Evolutionary conservation across 441 rosid genomes (phyloP), one percentile per base, ranked within the genome.

Genomic region (Pelargonium citronellum): DNA sequence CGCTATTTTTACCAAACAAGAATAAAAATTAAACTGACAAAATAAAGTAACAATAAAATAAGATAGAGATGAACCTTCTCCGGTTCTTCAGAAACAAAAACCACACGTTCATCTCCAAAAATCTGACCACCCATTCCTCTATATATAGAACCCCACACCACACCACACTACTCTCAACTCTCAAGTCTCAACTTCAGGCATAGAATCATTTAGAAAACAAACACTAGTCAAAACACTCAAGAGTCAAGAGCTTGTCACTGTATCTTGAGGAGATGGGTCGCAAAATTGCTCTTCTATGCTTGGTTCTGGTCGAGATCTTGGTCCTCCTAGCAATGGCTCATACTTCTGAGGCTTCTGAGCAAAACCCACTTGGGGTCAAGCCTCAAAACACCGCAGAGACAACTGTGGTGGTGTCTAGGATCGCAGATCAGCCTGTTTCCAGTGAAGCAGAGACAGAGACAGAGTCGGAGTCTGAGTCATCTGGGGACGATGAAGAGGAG

Each of bases 281-380:
- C 11, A 78, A 69, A 64, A 68, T 79, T 66, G 62, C 43, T 34
- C 24, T 79, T 11, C 10, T 69, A 66, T 72, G 64, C 69, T 64
- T 72, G 34, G 10, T 85, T 24, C 44, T 86, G 20, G 72, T 71
- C 20, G 75, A 70, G 77, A 69, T 84, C 67, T 68, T 81, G 71
- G 46, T 63, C 57, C 22, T 78, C 12, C 83, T 76, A 63, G 72
- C 83, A 0, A 19, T 70, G 75, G 79, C 74, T 46, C 74, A 67
- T 46, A 57, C 76, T 63, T 77, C 76, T 44, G 78, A 65, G 44
- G 39, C 24, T 22, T 22, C 24, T 22, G 24, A 22, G 24, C 24
- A 4, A 20, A 60, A 49, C 58, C 74, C 80, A 67, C 41, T 24
- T 68, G 68, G 55, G 69, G 62, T 64, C 27, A 62, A n/a, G 71